Evolutionary conservation across 352 stramenopile species (phyloP), one percentile per base, ranked within the genome.

Genomic region (Pilasporangium apinafurcum): DNA sequence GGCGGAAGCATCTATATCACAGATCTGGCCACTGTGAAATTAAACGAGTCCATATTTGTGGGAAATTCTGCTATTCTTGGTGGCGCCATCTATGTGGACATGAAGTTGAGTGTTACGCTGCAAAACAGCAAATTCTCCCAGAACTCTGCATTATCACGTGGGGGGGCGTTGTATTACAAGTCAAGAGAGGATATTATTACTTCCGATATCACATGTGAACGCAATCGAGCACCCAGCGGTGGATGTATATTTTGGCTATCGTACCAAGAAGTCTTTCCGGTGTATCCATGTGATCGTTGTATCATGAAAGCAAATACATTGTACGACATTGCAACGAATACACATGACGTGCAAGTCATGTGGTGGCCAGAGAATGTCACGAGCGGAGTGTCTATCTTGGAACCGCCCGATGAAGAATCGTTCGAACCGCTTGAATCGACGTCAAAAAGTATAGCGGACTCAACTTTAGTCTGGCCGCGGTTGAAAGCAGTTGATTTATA

Each of bases 191-290:
- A 65, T 20, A 37, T 64, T 3, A 46, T 14, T 0, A 69, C 59
- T 1, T 32, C 22, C 2, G 22, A 17, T 7, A 55, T 82, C 28
- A 44, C 42, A 4, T 83, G 68, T 27, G 47, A 26, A 22, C 16
- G 27, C 0, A 87, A 87, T 35, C 40, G 24, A 12, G 74, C 74
- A 0, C 48, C 43, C 32, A 87, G 74, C 27, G 74, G 71, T 2
- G 74, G 74, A 0, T 87, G 74, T 41, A 47, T 87, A 1, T 87
- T 80, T 38, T 87, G 74, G 74, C 27, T 68, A n/a, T 71, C 66
- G 0, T 63, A 66, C 18, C 26, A 51, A 17, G 34, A 61, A 25
- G 25, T 44, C 4, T 29, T 32, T 3, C 44, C 56, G 1, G 27
- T 66, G 1, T 48, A 71, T 14, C 68, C 68, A 8, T 87, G 71